Percentiles rank a stretch among this genome's conserved stretches.
These are phyloP conservation scores for Coemansia sp. DNA, from an alignment of 192 early-diverging fungal genomes.

Conservation along the genomic window DNA sequence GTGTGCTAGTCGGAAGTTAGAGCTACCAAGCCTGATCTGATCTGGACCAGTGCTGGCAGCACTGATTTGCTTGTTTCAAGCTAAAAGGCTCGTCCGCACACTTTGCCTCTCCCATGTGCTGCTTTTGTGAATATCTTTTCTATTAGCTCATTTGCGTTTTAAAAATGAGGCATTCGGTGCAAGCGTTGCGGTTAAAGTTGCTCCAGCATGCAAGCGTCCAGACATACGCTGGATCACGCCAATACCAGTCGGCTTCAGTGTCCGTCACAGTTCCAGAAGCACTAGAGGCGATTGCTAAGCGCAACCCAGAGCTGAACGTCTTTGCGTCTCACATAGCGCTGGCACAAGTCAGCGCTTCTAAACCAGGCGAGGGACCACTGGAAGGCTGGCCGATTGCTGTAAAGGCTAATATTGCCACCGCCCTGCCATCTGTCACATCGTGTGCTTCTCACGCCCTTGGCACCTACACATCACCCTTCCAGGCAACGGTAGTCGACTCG, in stretches of 20 bases:
- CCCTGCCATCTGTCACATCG: conserved; percentile 58
- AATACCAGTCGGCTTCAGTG: neutral
- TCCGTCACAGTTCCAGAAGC: conserved; percentile 11
- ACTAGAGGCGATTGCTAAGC: conserved; percentile 10
- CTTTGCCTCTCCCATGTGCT: neutral
- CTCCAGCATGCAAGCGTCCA: neutral
- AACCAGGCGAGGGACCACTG: conserved; percentile 36
- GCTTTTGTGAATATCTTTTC: neutral
- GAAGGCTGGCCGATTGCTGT: conserved; percentile 68
- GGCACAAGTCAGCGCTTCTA: neutral
- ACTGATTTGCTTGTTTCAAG: neutral
- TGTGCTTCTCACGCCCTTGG: conserved; percentile 74
- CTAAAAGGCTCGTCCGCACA: neutral
- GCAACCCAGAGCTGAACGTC: conserved; percentile 27
- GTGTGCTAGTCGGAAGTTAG: neutral
- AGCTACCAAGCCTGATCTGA: neutral
- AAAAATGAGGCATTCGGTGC: neutral
- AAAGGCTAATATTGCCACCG: conserved; percentile 83
- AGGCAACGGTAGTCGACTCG: conserved; percentile 69
- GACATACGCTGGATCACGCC: neutral
- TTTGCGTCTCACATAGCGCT: conserved; percentile 5
- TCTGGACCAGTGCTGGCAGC: neutral
- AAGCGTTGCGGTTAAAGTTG: neutral
- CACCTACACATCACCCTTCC: conserved; percentile 39
- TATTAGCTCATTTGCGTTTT: neutral